A percentile compares a stretch with the other conserved stretches of the same genome.
These are phyloP conservation scores for Paraphysoderma sedebokerense DNA, from an alignment of 371 early-diverging fungal species.

Conservation along the genomic window DNA sequence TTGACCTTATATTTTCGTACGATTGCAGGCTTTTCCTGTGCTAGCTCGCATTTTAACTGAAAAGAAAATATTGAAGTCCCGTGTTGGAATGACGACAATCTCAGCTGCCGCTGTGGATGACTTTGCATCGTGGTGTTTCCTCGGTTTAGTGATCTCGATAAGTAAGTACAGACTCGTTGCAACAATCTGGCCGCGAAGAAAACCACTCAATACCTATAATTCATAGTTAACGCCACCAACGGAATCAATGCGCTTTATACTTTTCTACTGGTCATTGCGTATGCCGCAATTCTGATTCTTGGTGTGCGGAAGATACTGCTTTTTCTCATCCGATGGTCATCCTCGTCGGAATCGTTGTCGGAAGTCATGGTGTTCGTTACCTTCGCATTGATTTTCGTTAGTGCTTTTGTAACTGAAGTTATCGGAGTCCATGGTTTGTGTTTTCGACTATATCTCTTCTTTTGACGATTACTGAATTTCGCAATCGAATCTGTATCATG, in stretches of 20 bases:
- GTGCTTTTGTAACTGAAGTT: constrained; percentile 64
- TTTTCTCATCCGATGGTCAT: background rate
- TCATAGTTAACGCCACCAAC: constrained; percentile 39
- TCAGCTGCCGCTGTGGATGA: constrained; percentile 79
- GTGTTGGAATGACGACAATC: constrained; percentile 62
- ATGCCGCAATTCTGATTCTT: constrained; percentile 37
- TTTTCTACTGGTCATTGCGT: constrained; percentile 40
- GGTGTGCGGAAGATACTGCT: constrained; percentile 31
- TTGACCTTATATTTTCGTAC: background rate
- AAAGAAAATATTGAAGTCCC: constrained; percentile 57
- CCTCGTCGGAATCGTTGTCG: constrained; percentile 1
- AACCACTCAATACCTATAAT: too few species aligned
- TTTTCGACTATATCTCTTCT: too few species aligned
- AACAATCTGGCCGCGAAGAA: too few species aligned
- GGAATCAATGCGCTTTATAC: constrained; percentile 49
- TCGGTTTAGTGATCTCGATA: constrained; percentile 65
- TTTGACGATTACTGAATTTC: too few species aligned
- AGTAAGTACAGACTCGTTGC: too few species aligned
- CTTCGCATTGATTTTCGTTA: constrained; percentile 34
- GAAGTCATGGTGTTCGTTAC: constrained; percentile 48
- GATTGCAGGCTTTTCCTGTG: constrained; percentile 61
- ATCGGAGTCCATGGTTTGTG: constrained; percentile 77
- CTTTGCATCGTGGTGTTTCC: constrained; percentile 62
- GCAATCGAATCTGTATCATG: too few species aligned
- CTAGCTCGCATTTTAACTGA: constrained; percentile 84